Base-by-base conservation (phyloP, 2,329 filamentous ascomycete species). In the Fusarium abutilonis region DNA sequence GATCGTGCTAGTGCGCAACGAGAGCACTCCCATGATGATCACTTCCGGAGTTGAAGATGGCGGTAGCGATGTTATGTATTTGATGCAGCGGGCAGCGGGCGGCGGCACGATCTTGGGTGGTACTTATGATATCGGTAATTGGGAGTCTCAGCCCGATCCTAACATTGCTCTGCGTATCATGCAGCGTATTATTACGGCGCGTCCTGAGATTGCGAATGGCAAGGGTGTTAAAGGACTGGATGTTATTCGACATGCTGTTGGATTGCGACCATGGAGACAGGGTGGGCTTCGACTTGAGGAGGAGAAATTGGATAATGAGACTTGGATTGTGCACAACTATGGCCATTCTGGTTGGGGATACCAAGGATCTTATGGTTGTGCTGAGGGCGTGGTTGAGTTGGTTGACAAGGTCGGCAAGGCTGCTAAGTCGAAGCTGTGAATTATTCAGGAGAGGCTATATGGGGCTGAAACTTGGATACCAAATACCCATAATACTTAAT, bases 61-160 rank as follows among this genome's bases (percentile, higher is more conserved):
- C 3, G 78, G 81, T 0, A 87, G 89, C 31, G 93, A 97, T 75
- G 79, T 88, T 5, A 79, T 85, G 55, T 97, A 97, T 73, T 82
- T 90, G 43, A 97, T 97, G 93, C 87, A 87, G 70, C 84, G 93
- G 26, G 91, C 93, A 1, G 83, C 82, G 0, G 85, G 85, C n/a
- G 93, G 93, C 17, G 93, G 93, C 10, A 95, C 91, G 0, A 83
- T 97, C 38, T 79, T 97, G 3, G 93, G 93, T n/a, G 93, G 93
- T 3, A 94, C 89, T 42, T 91, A 96, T 70, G 88, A 93, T 73
- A 86, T 89, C 68, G 83, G 87, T 26, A 89, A 88, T 70, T 96
- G 92, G 92, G 90, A 95, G 66, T 84, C 87, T 34, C 83, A 89
- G 64, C 87, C 89, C 1, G 93, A 97, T 69, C 88, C 89, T 0